These are phyloP conservation scores for Nemania abortiva DNA, from an alignment of 2,329 filamentous ascomycete species.

Conservation along the genomic window DNA sequence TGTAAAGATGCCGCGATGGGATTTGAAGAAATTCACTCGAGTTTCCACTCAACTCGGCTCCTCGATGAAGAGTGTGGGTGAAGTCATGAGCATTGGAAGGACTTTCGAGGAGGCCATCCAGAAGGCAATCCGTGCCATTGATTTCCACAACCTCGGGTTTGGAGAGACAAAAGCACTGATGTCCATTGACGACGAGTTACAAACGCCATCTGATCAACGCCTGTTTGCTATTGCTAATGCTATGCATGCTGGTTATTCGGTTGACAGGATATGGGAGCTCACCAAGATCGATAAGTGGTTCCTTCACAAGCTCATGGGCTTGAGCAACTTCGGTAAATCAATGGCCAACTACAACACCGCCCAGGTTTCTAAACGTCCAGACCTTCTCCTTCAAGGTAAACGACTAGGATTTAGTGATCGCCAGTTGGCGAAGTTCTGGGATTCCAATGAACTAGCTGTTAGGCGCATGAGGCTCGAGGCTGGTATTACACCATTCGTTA, in stretches of 20 bases:
- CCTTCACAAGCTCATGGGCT: conserved; percentile 87
- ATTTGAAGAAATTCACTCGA: conserved; percentile 97
- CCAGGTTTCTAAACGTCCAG: conserved; percentile 72
- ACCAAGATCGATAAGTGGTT: conserved; percentile 99
- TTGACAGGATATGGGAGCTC: conserved; percentile 98
- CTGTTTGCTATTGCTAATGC: conserved; percentile 98
- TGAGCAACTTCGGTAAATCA: conserved; percentile 87
- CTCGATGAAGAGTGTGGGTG: conserved; percentile 99
- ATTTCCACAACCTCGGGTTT: conserved; percentile 95
- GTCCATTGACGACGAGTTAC: conserved; percentile 94
- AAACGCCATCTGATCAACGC: conserved; percentile 97
- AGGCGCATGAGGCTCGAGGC: conserved; percentile 86
- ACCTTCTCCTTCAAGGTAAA: conserved; percentile 85
- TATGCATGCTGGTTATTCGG: conserved; percentile 92
- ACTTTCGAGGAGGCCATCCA: conserved; percentile 99
- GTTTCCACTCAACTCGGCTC: conserved; percentile 96
- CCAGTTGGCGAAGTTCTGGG: conserved; percentile 93
- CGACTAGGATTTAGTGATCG: conserved; percentile 93
- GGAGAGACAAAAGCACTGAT: conserved; percentile 92
- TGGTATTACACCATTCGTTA: conserved; percentile 88
- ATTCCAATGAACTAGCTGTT: conserved; percentile 92
- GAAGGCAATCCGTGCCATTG: conserved; percentile 95
- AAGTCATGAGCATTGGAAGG: conserved; percentile 97
- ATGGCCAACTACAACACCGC: conserved; percentile 76
- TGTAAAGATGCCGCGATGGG: conserved; percentile 99